phyloP scores from a whole-genome alignment of 140 eudicot genomes.

The Oenanthe javanica region DNA sequence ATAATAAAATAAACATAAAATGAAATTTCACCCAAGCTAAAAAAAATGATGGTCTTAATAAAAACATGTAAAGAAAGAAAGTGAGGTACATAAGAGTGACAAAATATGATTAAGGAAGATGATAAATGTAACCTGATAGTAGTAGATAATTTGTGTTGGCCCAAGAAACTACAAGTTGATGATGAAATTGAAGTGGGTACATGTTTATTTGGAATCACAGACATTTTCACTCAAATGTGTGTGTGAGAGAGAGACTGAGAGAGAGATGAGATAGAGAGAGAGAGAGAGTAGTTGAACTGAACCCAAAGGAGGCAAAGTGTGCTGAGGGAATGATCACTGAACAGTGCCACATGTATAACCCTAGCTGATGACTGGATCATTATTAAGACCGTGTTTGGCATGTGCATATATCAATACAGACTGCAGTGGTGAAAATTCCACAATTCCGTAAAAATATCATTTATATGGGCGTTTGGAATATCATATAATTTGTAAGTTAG shows the following conservation, averaged over 20 bases:
- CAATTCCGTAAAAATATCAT: too few species aligned
- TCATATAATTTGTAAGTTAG: too few species aligned
- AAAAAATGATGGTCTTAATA: too few species aligned
- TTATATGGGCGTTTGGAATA: too few species aligned
- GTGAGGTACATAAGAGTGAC: background rate
- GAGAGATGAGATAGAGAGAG: background rate
- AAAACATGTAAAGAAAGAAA: background rate
- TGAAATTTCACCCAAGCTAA: background rate
- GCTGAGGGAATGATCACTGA: background rate
- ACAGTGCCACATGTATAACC: background rate
- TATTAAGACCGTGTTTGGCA: background rate
- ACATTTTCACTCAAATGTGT: background rate
- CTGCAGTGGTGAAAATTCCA: too few species aligned
- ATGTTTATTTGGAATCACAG: conserved; percentile 23
- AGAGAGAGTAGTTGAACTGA: background rate
- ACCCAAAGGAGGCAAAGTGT: background rate
- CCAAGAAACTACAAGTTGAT: conserved; percentile 32
- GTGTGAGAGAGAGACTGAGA: background rate
- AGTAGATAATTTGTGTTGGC: conserved; percentile 25
- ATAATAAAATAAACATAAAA: background rate
- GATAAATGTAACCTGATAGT: conserved; percentile 26
- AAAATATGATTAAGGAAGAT: too few species aligned
- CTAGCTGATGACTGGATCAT: background rate
- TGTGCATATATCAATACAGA: background rate
- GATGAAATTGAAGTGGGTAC: conserved; percentile 42